A percentile compares a stretch with the other conserved stretches of the same genome.
Evolutionary conservation across 441 rosid species (phyloP).

Genomic region (Manihot esculenta): DNA sequence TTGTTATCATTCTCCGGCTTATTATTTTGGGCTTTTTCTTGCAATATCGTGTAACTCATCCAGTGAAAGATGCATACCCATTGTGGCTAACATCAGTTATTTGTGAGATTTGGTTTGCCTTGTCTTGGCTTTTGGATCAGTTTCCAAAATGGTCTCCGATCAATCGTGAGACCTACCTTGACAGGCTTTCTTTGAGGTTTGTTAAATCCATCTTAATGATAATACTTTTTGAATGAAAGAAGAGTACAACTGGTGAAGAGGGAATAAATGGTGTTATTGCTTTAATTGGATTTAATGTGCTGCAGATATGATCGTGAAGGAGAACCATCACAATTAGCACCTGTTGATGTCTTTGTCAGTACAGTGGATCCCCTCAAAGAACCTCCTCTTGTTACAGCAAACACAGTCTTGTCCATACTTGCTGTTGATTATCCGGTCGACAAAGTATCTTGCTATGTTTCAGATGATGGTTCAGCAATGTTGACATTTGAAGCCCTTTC

Average conservation of each 20-base stretch:
- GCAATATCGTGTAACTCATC: slow-evolving; percentile 94
- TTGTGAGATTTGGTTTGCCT: slow-evolving; percentile 99
- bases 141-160: slow-evolving; percentile 95
- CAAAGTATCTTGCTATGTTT: slow-evolving; percentile 96
- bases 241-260: not conserved
- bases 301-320: slow-evolving; percentile 93
- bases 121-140: slow-evolving; percentile 99
- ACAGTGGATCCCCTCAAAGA: slow-evolving; percentile 99
- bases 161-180: slow-evolving; percentile 97
- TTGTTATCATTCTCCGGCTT: slow-evolving; percentile 90
- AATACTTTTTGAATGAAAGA: not conserved
- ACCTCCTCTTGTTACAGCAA: slow-evolving; percentile 93
- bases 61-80: slow-evolving; percentile 89
- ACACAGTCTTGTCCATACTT: slow-evolving; percentile 94
- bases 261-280: not conserved
- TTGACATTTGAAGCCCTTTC: slow-evolving; percentile 94
- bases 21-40: slow-evolving; percentile 95
- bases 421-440: slow-evolving; percentile 97
- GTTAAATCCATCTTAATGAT: slow-evolving; percentile 25
- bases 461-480: slow-evolving; percentile 99
- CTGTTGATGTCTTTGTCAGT: slow-evolving; percentile 95
- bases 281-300: slow-evolving; percentile 16
- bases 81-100: slow-evolving; percentile 95
- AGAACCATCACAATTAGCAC: slow-evolving; percentile 89
- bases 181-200: slow-evolving; percentile 88